Percentiles rank a stretch among this genome's conserved stretches.
phyloP scores from a whole-genome alignment of 768 basidiomycete genomes.

The Russula olivacea region DNA sequence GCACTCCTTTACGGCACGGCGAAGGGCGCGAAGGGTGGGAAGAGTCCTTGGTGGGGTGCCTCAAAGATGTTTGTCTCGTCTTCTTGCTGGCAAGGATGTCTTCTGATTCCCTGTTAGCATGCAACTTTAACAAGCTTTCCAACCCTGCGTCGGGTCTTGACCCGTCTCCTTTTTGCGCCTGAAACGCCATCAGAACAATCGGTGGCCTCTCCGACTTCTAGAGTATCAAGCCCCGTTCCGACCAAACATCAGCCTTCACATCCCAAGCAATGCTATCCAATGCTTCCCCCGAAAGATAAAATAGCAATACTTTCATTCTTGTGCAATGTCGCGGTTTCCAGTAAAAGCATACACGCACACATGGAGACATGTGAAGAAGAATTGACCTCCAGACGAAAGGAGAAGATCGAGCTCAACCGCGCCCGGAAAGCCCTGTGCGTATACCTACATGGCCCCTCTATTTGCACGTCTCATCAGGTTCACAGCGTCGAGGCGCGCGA shows the following conservation, averaged over 20 bases:
- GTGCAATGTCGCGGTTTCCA: conserved; percentile 84
- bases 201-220: conserved; percentile 40
- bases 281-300: conserved; percentile 70
- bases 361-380: conserved; percentile 90
- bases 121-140: conserved; percentile 70
- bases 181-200: conserved; percentile 42
- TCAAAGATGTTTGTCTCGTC: conserved; percentile 73
- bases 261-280: conserved; percentile 66
- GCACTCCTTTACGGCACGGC: conserved; percentile 59
- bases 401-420: conserved; percentile 92
- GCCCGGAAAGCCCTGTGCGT: conserved; percentile 84
- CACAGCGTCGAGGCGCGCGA: conserved; percentile 70
- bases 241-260: conserved; percentile 39
- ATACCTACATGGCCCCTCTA: conserved; percentile 1
- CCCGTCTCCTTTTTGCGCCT: conserved; percentile 66
- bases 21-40: conserved; percentile 89
- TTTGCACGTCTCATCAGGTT: conserved; percentile 17
- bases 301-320: conserved; percentile 84
- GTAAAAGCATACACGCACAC: conserved; percentile 79
- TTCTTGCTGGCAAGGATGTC: background rate
- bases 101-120: conserved; percentile 42
- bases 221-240: conserved; percentile 43
- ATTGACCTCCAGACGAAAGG: conserved; percentile 88
- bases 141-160: conserved; percentile 62
- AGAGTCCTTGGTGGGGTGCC: conserved; percentile 79